Base-by-base conservation (phyloP, 2,329 filamentous ascomycete species). In the Drechslerella coelobrocha region DNA sequence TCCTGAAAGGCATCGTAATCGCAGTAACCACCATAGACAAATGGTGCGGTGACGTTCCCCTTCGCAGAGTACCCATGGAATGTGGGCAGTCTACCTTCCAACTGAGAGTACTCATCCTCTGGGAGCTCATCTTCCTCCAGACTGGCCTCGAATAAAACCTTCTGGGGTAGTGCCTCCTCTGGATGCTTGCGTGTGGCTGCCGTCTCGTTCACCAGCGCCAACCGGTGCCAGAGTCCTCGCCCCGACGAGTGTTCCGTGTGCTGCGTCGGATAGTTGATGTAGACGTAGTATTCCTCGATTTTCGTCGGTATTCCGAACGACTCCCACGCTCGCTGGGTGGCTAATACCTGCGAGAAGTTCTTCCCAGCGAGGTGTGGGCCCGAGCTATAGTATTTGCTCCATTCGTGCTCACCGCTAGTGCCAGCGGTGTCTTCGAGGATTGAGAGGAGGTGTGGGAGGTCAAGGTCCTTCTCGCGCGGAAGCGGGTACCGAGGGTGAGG, bases 11-110 rank as follows among this genome's bases (percentile, higher is more conserved):
- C 93, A 39, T 90, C 87, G 53, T 86, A 84, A 43, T 90, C 89
- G 12, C 94, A 95, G 76, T 92, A 96, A 79, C 97, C 97, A 60
- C 89, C 93, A 78, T 96, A 99, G 0, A 99, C 85, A 47, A 97
- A 79, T 17, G 89, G 92, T 0, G 93, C 94, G 26, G 85, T 89
- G 39, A 93, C 92, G 76, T 93, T 89, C 41, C 92, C 94, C 0
- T 89, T 85, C 77, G 90, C 92, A n/a, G 92, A 96, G 77, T 94
- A 87, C 0, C 91, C 94, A 78, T 97, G 93, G 77, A 96, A 99
- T 3, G 86, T 87, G 51, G 85, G 83, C 21, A 59, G 17, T 14
- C 66, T 0, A 90, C 92, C 0, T 84, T 83, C 17, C 83, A 84
- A 34, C 8, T 61, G 60, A 17, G 59, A 63, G 39, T 61, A 65